Conservation (phyloP, 768 basidiomycete species). For the Tephrocybe sp. region DNA sequence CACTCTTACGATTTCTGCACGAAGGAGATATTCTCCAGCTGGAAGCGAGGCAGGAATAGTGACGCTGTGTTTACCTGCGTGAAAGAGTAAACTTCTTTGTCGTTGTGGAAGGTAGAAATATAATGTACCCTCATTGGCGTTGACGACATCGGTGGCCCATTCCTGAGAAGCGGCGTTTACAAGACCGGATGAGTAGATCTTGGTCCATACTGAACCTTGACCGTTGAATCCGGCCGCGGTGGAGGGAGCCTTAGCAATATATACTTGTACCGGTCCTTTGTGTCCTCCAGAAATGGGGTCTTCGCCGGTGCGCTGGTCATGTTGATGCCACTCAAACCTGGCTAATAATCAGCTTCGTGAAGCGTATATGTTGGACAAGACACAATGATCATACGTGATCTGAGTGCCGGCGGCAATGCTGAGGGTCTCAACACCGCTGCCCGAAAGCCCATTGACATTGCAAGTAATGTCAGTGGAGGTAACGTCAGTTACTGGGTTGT, state of each 20-base stretch:
- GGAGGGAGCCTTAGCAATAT: slow-evolving; percentile 49
- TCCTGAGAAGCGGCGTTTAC: slow-evolving; percentile 30
- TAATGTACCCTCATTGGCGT: slow-evolving; percentile 37
- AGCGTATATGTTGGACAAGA: too few species aligned
- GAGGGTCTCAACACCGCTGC: slow-evolving; percentile 36
- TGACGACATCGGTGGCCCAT: slow-evolving; percentile 54
- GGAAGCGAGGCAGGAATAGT: slow-evolving; percentile 46
- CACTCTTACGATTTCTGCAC: slow-evolving; percentile 46
- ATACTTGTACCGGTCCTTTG: slow-evolving; percentile 51
- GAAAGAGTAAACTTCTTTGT: not conserved
- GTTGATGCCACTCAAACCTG: slow-evolving; percentile 58
- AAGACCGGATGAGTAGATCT: slow-evolving; percentile 51
- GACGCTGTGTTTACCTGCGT: slow-evolving; percentile 32
- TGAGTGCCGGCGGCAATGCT: slow-evolving; percentile 43
- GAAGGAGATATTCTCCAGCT: slow-evolving; percentile 50
- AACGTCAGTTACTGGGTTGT: slow-evolving; percentile 57
- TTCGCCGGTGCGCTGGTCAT: slow-evolving; percentile 52
- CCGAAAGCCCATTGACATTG: slow-evolving; percentile 49
- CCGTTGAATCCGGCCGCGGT: slow-evolving; percentile 46
- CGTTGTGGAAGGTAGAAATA: not conserved
- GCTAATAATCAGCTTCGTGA: too few species aligned
- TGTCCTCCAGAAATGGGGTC: slow-evolving; percentile 51
- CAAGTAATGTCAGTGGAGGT: slow-evolving; percentile 52
- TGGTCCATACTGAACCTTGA: slow-evolving; percentile 52
- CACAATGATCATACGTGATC: slow-evolving; percentile 40